Conservation (phyloP, 768 basidiomycete genomes). For the Amanita molliuscula region DNA sequence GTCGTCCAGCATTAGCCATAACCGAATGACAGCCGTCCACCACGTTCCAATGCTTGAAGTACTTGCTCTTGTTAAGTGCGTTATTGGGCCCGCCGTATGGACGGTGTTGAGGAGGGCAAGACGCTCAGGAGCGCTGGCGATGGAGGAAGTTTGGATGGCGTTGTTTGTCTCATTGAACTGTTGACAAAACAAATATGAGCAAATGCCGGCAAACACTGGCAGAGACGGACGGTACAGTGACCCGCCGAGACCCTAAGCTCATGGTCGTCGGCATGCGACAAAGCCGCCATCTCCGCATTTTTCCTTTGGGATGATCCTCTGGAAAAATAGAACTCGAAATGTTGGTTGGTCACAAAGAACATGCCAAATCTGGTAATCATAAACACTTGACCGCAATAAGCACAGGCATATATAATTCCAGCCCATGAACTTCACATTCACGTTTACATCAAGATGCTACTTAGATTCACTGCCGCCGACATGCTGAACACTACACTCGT, state of each 20-base stretch:
- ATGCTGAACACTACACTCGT: slow-evolving; percentile 47
- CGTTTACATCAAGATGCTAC: slow-evolving; percentile 30
- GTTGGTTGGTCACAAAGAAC: slow-evolving; percentile 25
- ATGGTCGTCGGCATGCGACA: background rate
- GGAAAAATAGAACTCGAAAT: background rate
- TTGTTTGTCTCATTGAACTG: background rate
- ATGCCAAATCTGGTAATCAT: slow-evolving; percentile 35
- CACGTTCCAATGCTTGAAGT: slow-evolving; percentile 2
- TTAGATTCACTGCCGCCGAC: slow-evolving; percentile 48
- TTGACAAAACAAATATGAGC: background rate
- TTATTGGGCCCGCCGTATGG: slow-evolving; percentile 3
- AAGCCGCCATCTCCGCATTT: background rate
- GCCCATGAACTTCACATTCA: slow-evolving; percentile 4
- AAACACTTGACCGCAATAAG: slow-evolving; percentile 29
- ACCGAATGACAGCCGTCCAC: slow-evolving; percentile 13
- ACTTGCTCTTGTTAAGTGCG: background rate
- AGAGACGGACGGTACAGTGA: background rate
- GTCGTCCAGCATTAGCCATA: slow-evolving; percentile 35
- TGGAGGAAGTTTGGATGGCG: slow-evolving; percentile 4
- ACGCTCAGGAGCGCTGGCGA: slow-evolving; percentile 15
- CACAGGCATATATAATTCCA: slow-evolving; percentile 11
- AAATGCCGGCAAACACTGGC: background rate
- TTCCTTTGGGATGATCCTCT: background rate
- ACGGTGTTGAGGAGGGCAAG: slow-evolving; percentile 11
- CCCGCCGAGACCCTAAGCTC: background rate